Evolutionary conservation across 371 early-diverging fungal genomes (phyloP).

Genomic region (Sporodiniella umbellata): DNA sequence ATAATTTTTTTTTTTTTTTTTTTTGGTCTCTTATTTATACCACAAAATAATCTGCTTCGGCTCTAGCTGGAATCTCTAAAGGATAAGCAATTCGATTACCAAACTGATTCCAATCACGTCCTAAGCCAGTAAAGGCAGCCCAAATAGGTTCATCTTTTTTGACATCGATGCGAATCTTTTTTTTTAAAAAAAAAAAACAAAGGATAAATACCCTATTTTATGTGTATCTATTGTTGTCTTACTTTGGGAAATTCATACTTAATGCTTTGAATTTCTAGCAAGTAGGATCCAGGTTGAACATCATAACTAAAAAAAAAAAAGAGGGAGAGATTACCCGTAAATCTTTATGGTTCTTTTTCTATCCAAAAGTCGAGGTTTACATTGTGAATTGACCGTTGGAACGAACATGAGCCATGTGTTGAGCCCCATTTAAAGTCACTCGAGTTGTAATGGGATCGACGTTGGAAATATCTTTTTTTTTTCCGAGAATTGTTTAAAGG

Average conservation of each 20-base stretch:
- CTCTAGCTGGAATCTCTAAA: conserved; percentile 39
- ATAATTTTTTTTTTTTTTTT: not conserved
- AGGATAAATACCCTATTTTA: too few relatives aligned
- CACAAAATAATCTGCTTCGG: conserved; percentile 44
- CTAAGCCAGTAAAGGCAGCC: conserved; percentile 35
- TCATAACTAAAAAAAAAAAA: conserved; percentile 13
- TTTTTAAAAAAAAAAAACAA: too few relatives aligned
- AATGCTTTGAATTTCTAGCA: conserved; percentile 45
- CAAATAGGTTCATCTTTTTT: conserved; percentile 21
- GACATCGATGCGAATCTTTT: conserved; percentile 44
- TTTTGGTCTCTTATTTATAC: too few relatives aligned
- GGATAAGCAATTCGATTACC: conserved; percentile 37
- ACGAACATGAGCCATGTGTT: conserved; percentile 8
- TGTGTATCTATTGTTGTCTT: too few relatives aligned
- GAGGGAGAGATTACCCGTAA: not conserved
- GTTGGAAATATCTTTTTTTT: conserved; percentile 20
- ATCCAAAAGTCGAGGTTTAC: too few relatives aligned
- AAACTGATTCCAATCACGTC: conserved; percentile 33
- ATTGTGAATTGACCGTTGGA: conserved; percentile 17
- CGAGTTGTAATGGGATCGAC: conserved; percentile 14
- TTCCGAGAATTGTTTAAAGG: too few relatives aligned
- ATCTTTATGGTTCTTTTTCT: too few relatives aligned
- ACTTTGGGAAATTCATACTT: conserved; percentile 39
- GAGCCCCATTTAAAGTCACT: conserved; percentile 7
- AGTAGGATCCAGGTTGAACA: conserved; percentile 40